phyloP scores from a whole-genome alignment of 1,139 yeast genomes.

The Pichia sp. region DNA sequence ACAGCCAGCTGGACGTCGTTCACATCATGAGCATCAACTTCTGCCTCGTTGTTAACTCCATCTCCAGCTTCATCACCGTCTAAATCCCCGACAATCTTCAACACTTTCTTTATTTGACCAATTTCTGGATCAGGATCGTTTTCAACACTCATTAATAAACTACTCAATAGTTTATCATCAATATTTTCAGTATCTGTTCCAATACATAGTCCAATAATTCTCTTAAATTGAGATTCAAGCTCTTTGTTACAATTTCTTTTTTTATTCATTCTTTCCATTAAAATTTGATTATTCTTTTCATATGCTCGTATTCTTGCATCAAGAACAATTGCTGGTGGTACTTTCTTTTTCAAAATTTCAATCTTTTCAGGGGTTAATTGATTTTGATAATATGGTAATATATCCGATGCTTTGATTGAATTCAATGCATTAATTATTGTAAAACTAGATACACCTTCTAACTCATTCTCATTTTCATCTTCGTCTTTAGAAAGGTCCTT shows the following conservation, averaged over 20 bases:
- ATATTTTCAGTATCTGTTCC: conserved; percentile 65
- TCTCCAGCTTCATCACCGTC: conserved; percentile 23
- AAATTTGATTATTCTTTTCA: conserved; percentile 54
- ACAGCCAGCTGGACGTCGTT: too few relatives aligned
- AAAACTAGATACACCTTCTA: background rate
- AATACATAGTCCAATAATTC: conserved; percentile 86
- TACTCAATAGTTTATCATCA: conserved; percentile 80
- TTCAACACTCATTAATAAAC: conserved; percentile 84
- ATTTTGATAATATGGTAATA: conserved; percentile 26
- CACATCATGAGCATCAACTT: background rate
- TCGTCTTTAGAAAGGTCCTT: conserved; percentile 13
- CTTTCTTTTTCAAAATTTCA: conserved; percentile 22
- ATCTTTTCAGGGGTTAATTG: conserved; percentile 12
- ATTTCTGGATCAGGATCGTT: conserved; percentile 54
- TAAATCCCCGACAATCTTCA: conserved; percentile 47
- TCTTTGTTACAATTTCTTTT: conserved; percentile 44
- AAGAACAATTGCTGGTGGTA: conserved; percentile 60
- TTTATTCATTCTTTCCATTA: conserved; percentile 39
- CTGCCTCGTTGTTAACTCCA: background rate
- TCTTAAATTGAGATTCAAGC: conserved; percentile 77
- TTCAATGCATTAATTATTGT: conserved; percentile 13
- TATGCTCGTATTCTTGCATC: conserved; percentile 80
- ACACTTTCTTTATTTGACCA: conserved; percentile 29
- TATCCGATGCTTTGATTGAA: conserved; percentile 20
- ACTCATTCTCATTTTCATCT: background rate